These are phyloP conservation scores for Orbilia blumenaviensis DNA, from an alignment of 2,329 filamentous ascomycete species.

Conservation along the genomic window DNA sequence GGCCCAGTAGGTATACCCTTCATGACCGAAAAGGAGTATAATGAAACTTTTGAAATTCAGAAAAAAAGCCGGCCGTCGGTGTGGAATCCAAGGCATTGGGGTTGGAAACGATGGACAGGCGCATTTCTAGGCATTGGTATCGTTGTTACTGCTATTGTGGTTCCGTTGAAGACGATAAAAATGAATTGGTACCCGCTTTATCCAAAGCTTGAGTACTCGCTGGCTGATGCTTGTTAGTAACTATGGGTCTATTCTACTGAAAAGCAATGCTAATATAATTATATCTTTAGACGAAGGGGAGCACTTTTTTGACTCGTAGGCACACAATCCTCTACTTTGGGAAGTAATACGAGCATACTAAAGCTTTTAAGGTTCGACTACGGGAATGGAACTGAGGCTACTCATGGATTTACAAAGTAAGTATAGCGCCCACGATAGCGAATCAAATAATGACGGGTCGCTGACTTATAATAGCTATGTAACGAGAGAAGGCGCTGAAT, in stretches of 20 bases:
- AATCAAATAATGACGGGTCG: not conserved
- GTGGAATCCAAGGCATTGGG: slow-evolving; percentile 9
- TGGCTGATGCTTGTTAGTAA: slow-evolving; percentile 11
- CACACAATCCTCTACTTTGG: not conserved
- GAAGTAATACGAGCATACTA: not conserved
- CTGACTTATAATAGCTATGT: slow-evolving; percentile 15
- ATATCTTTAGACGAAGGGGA: not conserved
- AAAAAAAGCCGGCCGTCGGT: not conserved
- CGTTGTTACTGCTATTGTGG: not conserved
- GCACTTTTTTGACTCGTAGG: not conserved
- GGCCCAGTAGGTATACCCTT: slow-evolving; percentile 9
- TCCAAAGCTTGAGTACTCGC: slow-evolving; percentile 5
- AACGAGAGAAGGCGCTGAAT: slow-evolving; percentile 23
- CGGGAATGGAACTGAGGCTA: slow-evolving; percentile 39
- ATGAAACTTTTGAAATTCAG: not conserved
- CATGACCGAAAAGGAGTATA: slow-evolving; percentile 25
- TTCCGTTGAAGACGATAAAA: not conserved
- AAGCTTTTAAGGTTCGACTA: slow-evolving; percentile 3
- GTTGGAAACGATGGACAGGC: slow-evolving; percentile 2
- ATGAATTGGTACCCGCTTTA: slow-evolving; percentile 20
- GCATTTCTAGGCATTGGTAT: not conserved
- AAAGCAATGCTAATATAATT: not conserved
- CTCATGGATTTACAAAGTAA: slow-evolving; percentile 37
- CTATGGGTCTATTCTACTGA: not conserved
- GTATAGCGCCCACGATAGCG: not conserved